These are phyloP conservation scores for Leccinum griseonigrum DNA, from an alignment of 1,284 basidiomycete genomes.

Conservation along the genomic window DNA sequence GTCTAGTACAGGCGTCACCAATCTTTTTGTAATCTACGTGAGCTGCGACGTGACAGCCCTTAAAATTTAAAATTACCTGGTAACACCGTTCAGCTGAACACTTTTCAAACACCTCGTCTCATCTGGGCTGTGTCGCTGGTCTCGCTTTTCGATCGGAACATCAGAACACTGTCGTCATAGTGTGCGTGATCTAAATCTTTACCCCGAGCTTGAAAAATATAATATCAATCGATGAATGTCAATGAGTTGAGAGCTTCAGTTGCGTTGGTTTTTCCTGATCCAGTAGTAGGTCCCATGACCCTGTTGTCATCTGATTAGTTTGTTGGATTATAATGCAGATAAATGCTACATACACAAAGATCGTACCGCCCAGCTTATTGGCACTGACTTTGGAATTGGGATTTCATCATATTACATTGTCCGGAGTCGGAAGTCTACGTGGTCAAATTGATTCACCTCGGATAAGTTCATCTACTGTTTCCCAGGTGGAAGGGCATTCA, in stretches of 20 bases:
- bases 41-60: too few species aligned
- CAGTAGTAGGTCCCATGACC: conserved; percentile 11
- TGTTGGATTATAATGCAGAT: background rate
- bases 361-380: background rate
- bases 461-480: background rate
- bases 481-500: background rate
- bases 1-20: too few species aligned
- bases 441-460: background rate
- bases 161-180: too few species aligned
- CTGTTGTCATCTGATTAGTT: background rate
- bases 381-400: background rate
- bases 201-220: too few species aligned
- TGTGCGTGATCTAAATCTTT: too few species aligned
- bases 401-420: background rate
- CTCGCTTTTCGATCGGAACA: too few species aligned
- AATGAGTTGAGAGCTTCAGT: background rate
- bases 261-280: conserved; percentile 16
- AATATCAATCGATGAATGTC: background rate
- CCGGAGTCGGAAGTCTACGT: too few species aligned
- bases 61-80: too few species aligned
- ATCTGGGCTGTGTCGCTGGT: background rate
- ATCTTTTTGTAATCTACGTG: too few species aligned
- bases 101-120: background rate
- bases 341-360: conserved; percentile 2
- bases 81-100: background rate